Percentiles rank a stretch among this genome's conserved stretches.
Conservation (phyloP, 31 red algal genomes). For the Odonthalia washingtoniensis region DNA sequence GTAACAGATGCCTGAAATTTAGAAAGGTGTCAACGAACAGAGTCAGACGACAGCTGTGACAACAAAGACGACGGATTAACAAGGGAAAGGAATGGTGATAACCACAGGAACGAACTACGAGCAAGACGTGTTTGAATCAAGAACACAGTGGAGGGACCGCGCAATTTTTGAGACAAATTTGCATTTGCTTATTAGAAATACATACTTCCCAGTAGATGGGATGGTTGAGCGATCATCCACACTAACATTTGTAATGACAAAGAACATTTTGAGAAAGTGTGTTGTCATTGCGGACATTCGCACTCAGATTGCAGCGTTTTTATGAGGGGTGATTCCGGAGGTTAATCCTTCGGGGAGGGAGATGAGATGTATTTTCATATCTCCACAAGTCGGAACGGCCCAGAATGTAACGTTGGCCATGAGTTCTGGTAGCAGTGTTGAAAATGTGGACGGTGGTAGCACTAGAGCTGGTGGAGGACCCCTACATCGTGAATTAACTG, state of each 20-base stretch:
- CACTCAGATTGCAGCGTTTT: slow-evolving; percentile 85
- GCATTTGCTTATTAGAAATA: slow-evolving; percentile 81
- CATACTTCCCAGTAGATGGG: slow-evolving; percentile 77
- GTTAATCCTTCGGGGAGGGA: slow-evolving; percentile 80
- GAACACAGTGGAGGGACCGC: slow-evolving; percentile 92
- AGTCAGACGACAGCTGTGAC: slow-evolving; percentile 92
- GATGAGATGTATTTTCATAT: slow-evolving; percentile 79
- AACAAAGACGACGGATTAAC: slow-evolving; percentile 82
- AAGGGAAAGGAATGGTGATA: slow-evolving; percentile 89
- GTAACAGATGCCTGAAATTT: slow-evolving; percentile 95
- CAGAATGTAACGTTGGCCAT: slow-evolving; percentile 81
- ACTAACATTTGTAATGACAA: slow-evolving; percentile 87
- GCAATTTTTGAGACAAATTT: slow-evolving; percentile 90
- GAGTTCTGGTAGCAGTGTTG: no score
- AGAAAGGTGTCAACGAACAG: slow-evolving; percentile 90
- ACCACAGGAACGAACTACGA: slow-evolving; percentile 95
- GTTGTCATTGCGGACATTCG: slow-evolving; percentile 82
- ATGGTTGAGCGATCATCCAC: slow-evolving; percentile 22
- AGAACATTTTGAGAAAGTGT: slow-evolving; percentile 87
- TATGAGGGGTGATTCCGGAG: slow-evolving; percentile 76
- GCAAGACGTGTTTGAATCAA: slow-evolving; percentile 82
- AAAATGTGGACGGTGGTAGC: no score
- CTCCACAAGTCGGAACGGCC: slow-evolving; percentile 87
- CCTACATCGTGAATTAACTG: no score
- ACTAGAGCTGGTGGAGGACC: no score